Evolutionary conservation across 768 basidiomycete genomes (phyloP).

Genomic region (Leccinum obscurum): DNA sequence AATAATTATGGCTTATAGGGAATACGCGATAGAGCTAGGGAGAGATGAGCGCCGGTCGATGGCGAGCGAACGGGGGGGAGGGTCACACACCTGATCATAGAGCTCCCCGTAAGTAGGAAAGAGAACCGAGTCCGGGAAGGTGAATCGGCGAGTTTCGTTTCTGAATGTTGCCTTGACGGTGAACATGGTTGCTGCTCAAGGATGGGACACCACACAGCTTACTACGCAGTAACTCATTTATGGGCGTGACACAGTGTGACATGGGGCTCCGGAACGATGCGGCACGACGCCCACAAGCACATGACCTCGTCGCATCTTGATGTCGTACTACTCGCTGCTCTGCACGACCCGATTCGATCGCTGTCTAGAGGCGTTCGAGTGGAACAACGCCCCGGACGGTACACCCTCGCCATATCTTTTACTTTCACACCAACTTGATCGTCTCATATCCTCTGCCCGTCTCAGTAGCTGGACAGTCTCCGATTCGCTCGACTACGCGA

Average conservation of each 20-base stretch:
- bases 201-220: not conserved
- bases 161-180: slow-evolving; percentile 78
- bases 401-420: slow-evolving; percentile 61
- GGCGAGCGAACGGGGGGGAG: not conserved
- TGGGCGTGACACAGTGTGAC: slow-evolving; percentile 26
- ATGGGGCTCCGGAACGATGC: not conserved
- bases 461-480: slow-evolving; percentile 50
- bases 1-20: slow-evolving; percentile 57
- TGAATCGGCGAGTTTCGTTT: slow-evolving; percentile 65
- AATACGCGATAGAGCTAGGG: slow-evolving; percentile 70
- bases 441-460: slow-evolving; percentile 52
- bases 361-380: slow-evolving; percentile 41
- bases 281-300: not conserved
- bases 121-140: slow-evolving; percentile 47
- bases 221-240: slow-evolving; percentile 15
- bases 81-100: slow-evolving; percentile 54
- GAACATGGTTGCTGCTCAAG: slow-evolving; percentile 52
- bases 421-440: slow-evolving; percentile 58
- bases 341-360: slow-evolving; percentile 63
- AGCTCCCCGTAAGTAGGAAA: slow-evolving; percentile 69
- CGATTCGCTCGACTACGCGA: slow-evolving; percentile 37
- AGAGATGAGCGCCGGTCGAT: slow-evolving; percentile 22
- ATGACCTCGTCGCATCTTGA: not conserved
- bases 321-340: slow-evolving; percentile 38
- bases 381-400: slow-evolving; percentile 59